A percentile compares a stretch with the other conserved stretches of the same genome.
Conservation (phyloP, 345 rosid species). For the Acer yangbiense region DNA sequence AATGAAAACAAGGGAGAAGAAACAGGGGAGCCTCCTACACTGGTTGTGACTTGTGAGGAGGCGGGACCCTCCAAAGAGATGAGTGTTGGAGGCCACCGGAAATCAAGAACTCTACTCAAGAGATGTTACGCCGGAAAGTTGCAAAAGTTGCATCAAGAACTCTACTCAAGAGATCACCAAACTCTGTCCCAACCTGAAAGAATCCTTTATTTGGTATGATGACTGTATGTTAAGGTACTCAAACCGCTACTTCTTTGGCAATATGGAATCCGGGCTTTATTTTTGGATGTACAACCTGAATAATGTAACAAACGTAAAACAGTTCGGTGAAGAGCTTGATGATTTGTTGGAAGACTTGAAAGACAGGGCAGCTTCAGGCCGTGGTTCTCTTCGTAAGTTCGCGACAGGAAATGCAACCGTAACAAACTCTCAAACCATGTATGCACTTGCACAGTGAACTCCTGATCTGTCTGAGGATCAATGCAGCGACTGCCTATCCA, state of each 20-base stretch:
- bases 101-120: too few relatives aligned
- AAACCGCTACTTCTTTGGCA: constrained; percentile 25
- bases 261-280: constrained; percentile 18
- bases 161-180: constrained; percentile 23
- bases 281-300: background rate
- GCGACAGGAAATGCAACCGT: constrained; percentile 22
- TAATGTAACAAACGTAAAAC: background rate
- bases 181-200: constrained; percentile 26
- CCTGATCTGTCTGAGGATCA: constrained; percentile 34
- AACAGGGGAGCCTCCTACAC: too few relatives aligned
- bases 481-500: constrained; percentile 22
- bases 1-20: too few relatives aligned
- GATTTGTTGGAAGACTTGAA: constrained; percentile 19
- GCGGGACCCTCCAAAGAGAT: too few relatives aligned
- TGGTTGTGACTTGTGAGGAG: too few relatives aligned
- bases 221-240: constrained; percentile 47
- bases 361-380: constrained; percentile 20
- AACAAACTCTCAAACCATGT: constrained; percentile 10
- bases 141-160: constrained; percentile 34
- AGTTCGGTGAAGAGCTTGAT: constrained; percentile 10
- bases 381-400: constrained; percentile 27
- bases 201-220: constrained; percentile 41
- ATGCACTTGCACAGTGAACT: constrained; percentile 41
- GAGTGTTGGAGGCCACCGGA: too few relatives aligned
- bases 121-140: constrained; percentile 36